Evolutionary conservation across 2,329 filamentous ascomycete genomes (phyloP).

Genomic region (Tolypocladium tundrense): DNA sequence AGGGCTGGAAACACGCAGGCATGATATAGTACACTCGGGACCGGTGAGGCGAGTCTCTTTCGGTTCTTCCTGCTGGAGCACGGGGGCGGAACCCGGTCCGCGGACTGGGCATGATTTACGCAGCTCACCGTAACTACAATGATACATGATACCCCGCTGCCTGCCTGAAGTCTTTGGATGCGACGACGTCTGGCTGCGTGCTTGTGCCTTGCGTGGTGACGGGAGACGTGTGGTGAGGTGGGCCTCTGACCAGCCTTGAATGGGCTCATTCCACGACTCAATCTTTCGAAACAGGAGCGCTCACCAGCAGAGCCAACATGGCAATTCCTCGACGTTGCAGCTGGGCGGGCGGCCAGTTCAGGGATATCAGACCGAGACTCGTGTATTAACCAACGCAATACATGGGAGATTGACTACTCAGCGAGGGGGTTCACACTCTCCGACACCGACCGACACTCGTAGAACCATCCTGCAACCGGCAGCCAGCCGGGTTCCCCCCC

Average conservation of each 20-base stretch:
- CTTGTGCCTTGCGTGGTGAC: not conserved
- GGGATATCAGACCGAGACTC: not conserved
- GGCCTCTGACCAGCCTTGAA: too few species aligned
- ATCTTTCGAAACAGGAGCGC: not conserved
- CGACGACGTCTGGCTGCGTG: not conserved
- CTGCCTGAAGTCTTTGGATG: not conserved
- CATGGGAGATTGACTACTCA: not conserved
- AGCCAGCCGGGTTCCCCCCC: not conserved
- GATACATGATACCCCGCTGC: constrained; percentile 7
- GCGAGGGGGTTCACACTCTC: not conserved
- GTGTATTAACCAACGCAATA: too few species aligned
- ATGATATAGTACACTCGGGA: not conserved
- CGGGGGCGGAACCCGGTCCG: not conserved
- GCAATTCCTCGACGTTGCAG: not conserved
- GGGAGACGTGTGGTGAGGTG: too few species aligned
- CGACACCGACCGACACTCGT: not conserved
- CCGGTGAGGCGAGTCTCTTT: not conserved
- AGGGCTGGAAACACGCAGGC: not conserved
- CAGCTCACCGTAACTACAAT: constrained; percentile 2
- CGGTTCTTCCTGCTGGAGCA: not conserved
- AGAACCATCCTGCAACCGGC: not conserved
- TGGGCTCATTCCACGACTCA: too few species aligned
- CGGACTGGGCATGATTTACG: constrained; percentile 1
- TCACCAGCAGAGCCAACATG: not conserved
- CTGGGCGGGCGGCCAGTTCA: not conserved